Conservation (phyloP, 495 filamentous ascomycete genomes). For the Letharia lupina region DNA sequence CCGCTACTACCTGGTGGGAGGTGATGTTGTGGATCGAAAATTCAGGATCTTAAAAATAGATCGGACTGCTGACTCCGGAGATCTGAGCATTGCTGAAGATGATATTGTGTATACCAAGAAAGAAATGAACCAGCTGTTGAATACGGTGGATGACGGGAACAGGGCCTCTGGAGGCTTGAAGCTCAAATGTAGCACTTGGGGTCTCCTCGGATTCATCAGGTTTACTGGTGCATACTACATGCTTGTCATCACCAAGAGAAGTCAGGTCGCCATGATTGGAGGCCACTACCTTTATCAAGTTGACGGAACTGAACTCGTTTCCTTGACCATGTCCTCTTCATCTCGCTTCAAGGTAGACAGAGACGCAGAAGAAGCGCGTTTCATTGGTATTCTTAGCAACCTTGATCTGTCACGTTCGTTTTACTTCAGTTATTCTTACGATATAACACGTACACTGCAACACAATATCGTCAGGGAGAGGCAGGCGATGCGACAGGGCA, state of each 20-base stretch:
- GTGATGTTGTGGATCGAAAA: conserved; percentile 75
- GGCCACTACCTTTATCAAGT: conserved; percentile 94
- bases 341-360: conserved; percentile 63
- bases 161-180: conserved; percentile 84
- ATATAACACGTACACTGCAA: conserved; percentile 87
- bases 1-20: conserved; percentile 88
- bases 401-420: conserved; percentile 84
- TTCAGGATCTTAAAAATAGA: conserved; percentile 94
- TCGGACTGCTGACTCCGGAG: conserved; percentile 71
- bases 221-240: conserved; percentile 98
- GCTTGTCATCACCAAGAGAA: conserved; percentile 90
- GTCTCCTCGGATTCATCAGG: conserved; percentile 84
- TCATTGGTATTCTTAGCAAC: conserved; percentile 80
- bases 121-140: conserved; percentile 86
- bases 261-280: conserved; percentile 89
- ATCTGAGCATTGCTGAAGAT: conserved; percentile 81
- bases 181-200: conserved; percentile 85
- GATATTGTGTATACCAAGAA: conserved; percentile 87
- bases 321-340: conserved; percentile 56
- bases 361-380: conserved; percentile 83
- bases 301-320: conserved; percentile 88
- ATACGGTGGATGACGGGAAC: conserved; percentile 94
- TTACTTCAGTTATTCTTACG: conserved; percentile 98
- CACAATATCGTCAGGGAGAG: conserved; percentile 84
- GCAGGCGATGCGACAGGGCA: conserved; percentile 54